Base-by-base conservation (phyloP, 345 rosid genomes). In the Lepidium aucheri region DNA sequence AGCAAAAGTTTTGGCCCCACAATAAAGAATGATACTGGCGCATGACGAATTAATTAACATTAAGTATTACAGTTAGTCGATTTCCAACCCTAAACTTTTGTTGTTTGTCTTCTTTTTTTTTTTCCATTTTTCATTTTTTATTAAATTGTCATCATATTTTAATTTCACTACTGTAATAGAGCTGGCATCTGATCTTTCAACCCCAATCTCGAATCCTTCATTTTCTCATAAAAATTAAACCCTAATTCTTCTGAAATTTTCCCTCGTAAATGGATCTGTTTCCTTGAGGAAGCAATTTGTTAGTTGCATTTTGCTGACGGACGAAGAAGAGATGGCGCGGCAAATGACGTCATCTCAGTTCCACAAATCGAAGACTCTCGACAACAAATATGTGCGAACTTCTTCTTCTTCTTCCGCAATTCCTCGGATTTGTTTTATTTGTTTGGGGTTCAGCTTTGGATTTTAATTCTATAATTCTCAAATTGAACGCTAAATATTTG, bases 321-420 rank as follows among this genome's bases (percentile, higher is more conserved):
- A 43, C 59, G 65, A 47, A 50, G 56, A 51, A 60, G 60, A 54
- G 60, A 74, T 74, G 78, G 73, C 78, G 55, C 78, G 78, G 44
- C 78, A 84, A 78, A 60, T 77, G 75, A 74, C 86, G 60, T 65
- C 89, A 34, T 61, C 94, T 44, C 87, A 85, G 58, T 79, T 86
- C 63, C 96, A 76, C 81, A 87, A 87, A 81, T 83, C 91, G 53
- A 89, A 87, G 86, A 82, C 91, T 63, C 96, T 89, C 59, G 91
- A 85, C 82, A 89, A 89, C 83, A 89, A 89, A 89, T 86, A 89
- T 51, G 96, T 89, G 68, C 85, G 82, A 58, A 28, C 53, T 57
- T 54, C 28, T 32, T 53, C 60, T 17, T 20, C 30, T 50, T 54
- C 36, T 15, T 67, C 43, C 4, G 49, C 13, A 53, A 15, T 32